A percentile compares a stretch with the other conserved stretches of the same genome.
phyloP scores from a whole-genome alignment of 805 yeast genomes.

The Myxozyma sirexii region DNA sequence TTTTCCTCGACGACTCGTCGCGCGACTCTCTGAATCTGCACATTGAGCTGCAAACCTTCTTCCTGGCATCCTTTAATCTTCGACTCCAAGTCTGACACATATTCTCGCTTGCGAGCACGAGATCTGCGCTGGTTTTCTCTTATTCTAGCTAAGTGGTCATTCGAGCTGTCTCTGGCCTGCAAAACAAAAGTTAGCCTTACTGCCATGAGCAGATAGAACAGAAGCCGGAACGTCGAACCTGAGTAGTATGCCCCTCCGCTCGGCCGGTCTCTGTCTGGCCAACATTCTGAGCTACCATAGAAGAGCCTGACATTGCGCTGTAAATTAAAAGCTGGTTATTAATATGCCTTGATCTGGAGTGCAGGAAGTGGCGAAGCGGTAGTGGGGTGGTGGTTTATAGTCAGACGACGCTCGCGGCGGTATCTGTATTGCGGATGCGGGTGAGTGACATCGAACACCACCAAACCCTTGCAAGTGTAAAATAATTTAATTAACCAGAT shows the following conservation, averaged over 20 bases:
- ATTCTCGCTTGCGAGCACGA: conserved; percentile 32
- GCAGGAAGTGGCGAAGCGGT: no score
- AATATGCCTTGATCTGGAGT: neutral
- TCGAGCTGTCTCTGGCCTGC: conserved; percentile 1
- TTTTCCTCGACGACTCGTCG: conserved; percentile 31
- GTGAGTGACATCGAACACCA: neutral
- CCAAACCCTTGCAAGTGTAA: neutral
- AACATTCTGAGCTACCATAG: neutral
- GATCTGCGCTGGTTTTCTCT: conserved; percentile 32
- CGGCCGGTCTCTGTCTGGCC: neutral
- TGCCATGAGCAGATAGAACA: neutral
- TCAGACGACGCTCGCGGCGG: neutral
- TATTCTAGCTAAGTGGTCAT: conserved; percentile 25
- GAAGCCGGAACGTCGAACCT: neutral
- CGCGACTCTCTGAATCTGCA: conserved; percentile 31
- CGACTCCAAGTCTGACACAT: conserved; percentile 26
- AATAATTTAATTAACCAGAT: neutral
- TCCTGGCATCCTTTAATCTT: conserved; percentile 26
- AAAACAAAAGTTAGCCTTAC: neutral
- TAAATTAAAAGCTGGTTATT: neutral
- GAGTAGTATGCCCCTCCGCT: neutral
- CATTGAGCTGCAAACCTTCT: conserved; percentile 29
- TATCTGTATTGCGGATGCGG: neutral
- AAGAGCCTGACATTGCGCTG: neutral
- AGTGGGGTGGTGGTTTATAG: no score